Conservation (phyloP, 2,329 filamentous ascomycete genomes). For the Fusarium illudens region DNA sequence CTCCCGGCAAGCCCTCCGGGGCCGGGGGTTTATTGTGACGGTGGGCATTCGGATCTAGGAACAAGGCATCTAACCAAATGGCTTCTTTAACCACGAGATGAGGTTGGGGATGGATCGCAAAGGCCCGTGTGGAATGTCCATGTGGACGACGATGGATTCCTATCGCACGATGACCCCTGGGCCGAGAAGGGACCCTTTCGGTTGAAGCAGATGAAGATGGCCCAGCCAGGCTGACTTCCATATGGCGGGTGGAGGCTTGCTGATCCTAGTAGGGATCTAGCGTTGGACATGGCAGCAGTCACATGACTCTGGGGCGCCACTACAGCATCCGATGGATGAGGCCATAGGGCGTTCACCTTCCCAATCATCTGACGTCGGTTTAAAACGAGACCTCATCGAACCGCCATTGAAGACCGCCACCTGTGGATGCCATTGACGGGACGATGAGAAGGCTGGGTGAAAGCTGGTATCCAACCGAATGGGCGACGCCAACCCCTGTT, state of each 20-base stretch:
- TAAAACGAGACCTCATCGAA: constrained; percentile 5
- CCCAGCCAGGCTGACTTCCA: constrained; percentile 20
- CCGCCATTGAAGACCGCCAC: constrained; percentile 13
- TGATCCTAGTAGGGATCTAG: constrained; percentile 14
- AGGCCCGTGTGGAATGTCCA: constrained; percentile 15
- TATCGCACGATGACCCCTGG: constrained; percentile 14
- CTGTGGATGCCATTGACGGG: constrained; percentile 17
- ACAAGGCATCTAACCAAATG: constrained; percentile 10
- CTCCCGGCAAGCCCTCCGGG: constrained; percentile 27
- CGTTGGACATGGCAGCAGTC: constrained; percentile 17
- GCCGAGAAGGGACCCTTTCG: constrained; percentile 6
- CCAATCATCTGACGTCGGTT: constrained; percentile 13
- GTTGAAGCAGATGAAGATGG: constrained; percentile 1
- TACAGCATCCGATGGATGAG: constrained; percentile 20
- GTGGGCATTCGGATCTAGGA: constrained; percentile 25
- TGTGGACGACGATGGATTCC: constrained; percentile 11
- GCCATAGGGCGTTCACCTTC: constrained; percentile 5
- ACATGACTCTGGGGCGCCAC: constrained; percentile 29
- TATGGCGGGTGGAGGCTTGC: constrained; percentile 26
- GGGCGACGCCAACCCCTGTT: constrained; percentile 40
- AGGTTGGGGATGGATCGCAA: constrained; percentile 13
- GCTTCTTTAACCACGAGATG: neutral
- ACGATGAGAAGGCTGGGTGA: constrained; percentile 21
- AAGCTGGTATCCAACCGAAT: constrained; percentile 28
- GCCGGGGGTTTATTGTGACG: constrained; percentile 18